Evolutionary conservation across 202 grass and related monocot genomes (phyloP), one percentile per base, ranked within the genome.

Genomic region (Thinopyrum obtusiflorum): DNA sequence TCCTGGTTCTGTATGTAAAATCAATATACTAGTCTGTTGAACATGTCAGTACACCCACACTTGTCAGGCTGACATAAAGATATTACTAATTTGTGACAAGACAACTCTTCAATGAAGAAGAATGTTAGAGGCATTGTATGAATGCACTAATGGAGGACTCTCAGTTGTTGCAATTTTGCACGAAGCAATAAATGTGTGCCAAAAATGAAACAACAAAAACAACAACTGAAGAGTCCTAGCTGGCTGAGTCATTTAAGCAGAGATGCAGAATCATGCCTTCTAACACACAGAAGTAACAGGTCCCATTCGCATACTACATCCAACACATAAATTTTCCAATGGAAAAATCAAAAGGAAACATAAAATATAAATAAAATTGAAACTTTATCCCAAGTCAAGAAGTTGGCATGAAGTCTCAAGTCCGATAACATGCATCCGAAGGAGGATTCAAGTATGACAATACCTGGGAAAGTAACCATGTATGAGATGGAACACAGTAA

Each of bases 231-330:
- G 84, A 86, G 84, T 68, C 68, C 78, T 65, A 91, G 92, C 80
- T 84, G 72, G 92, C 89, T 67, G 87, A 89, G 87, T 91, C 64
- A 67, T 76, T 91, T 91, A 84, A 89, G 92, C 90, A 92, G 88
- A 88, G 89, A 77, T 88, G 92, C 90, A 92, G 88, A n/a, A n/a
- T n/a, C n/a, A n/a, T 87, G 86, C 92, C 92, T 98, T 89, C 83
- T 83, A 91, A 92, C 91, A 95, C 85, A 95, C 24, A 89, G 77
- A n/a, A n/a, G 77, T 90, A 87, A 89, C 61, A 90, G 49, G 89
- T 88, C 86, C 92, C 88, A n/a, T n/a, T n/a, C n/a, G n/a, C n/a
- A n/a, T n/a, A n/a, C n/a, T n/a, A n/a, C n/a, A n/a, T n/a, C n/a
- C n/a, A n/a, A n/a, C n/a, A n/a, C n/a, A n/a, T n/a, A n/a, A n/a